Evolutionary conservation across 108 stramenopile genomes (phyloP), one percentile per base, ranked within the genome.

Genomic region (Skeletonema costatum): DNA sequence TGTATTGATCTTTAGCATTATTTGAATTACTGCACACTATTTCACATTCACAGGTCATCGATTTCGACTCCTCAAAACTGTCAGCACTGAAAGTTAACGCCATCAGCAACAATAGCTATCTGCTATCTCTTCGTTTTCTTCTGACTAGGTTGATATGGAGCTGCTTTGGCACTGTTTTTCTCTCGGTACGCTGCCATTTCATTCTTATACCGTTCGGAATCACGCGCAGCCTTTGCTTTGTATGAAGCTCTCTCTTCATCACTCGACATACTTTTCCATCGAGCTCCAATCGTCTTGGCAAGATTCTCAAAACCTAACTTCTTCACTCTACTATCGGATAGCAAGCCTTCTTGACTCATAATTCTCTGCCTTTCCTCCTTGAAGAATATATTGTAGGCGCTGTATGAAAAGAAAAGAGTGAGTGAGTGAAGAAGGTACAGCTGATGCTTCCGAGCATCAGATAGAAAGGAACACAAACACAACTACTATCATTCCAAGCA

Each of bases 321-420:
- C 70, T 84, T 81, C 25, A 25, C 25, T 25, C 25, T 25, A 0
- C 25, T 25, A 25, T 25, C 25, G 25, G 25, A 25, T 25, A 25
- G 25, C 25, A 25, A 25, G 80, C 76, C 21, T 5, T 38, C 31
- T 29, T 31, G 30, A n/a, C 7, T 44, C 8, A 86, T 72, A 16
- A 86, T 86, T 62, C 80, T 86, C 53, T 72, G 74, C 30, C 85
- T 73, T 73, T 83, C 78, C 51, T 83, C 82, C 68, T 79, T 86
- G 82, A 86, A 86, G 66, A 86, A 86, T 64, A 86, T 83, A 60
- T 86, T 86, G 82, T 86, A 86, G 1, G 85, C 85, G 63, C 63
- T 64, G 53, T 10, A 29, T 56, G 53, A 25, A n/a, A 56, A 25
- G n/a, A 7, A 25, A 56, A 56, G 2, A 12, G 44, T 44, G 13